phyloP scores from a whole-genome alignment of 176 grass and related monocot genomes.

The Cenchrus fungigraminus region DNA sequence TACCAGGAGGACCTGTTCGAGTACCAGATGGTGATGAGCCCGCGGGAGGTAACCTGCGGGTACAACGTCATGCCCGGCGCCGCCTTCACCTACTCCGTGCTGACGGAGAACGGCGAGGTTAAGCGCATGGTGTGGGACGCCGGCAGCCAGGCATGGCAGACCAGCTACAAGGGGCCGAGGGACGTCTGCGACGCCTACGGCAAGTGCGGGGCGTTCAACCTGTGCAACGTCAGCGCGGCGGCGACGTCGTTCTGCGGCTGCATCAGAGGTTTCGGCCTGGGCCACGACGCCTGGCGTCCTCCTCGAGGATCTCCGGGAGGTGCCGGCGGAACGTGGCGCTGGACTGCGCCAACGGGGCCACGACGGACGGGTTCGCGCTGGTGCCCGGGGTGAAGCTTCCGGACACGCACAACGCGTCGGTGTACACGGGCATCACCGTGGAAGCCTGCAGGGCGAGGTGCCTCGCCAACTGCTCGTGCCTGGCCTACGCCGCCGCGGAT shows the following conservation, averaged over 20 bases:
- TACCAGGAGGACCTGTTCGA: slow-evolving; percentile 14
- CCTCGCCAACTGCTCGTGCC: slow-evolving; percentile 52
- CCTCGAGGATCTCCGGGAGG: background rate
- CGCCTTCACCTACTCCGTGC: background rate
- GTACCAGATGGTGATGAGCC: slow-evolving; percentile 21
- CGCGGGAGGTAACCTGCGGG: slow-evolving; percentile 28
- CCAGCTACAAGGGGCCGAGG: background rate
- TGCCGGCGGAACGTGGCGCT: slow-evolving; percentile 41
- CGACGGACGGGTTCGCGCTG: slow-evolving; percentile 15
- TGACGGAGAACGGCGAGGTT: slow-evolving; percentile 17
- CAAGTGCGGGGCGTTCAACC: slow-evolving; percentile 37
- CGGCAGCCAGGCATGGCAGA: background rate
- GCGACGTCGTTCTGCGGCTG: slow-evolving; percentile 37
- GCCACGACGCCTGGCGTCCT: background rate
- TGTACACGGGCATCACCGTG: slow-evolving; percentile 23
- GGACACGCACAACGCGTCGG: slow-evolving; percentile 2
- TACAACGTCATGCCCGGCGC: background rate
- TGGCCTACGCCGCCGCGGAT: slow-evolving; percentile 41
- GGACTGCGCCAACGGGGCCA: background rate
- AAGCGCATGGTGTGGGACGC: slow-evolving; percentile 32
- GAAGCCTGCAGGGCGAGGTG: slow-evolving; percentile 36
- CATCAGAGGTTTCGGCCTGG: slow-evolving; percentile 35
- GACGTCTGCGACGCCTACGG: slow-evolving; percentile 35
- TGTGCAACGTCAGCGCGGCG: slow-evolving; percentile 39
- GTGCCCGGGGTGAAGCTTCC: slow-evolving; percentile 53